Evolutionary conservation across 164 flowering plant species (phyloP).

Genomic region (Tetracentron sinense): DNA sequence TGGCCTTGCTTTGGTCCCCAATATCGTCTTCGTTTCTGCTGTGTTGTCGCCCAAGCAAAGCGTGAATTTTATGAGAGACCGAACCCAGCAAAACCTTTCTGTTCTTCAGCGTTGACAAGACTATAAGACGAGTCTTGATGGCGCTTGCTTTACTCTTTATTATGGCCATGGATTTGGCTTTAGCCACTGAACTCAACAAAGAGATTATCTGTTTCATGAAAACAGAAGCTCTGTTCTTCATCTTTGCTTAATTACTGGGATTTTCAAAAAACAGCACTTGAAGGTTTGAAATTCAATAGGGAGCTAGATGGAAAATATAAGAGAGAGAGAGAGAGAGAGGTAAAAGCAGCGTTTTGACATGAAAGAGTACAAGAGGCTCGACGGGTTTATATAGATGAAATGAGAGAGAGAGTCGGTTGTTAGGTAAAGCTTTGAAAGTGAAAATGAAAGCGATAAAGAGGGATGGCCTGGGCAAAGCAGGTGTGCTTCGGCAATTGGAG

Average conservation of each 20-base stretch:
- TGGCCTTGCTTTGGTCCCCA: constrained; percentile 23
- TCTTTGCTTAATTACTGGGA: constrained; percentile 12
- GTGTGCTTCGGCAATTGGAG: no score
- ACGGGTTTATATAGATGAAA: no score
- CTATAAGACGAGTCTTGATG: constrained; percentile 40
- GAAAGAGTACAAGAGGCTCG: no score
- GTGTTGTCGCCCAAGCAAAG: constrained; percentile 28
- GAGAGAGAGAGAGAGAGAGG: no score
- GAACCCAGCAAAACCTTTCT: constrained; percentile 44
- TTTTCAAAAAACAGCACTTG: background rate
- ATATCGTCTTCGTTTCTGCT: background rate
- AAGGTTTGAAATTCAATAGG: background rate
- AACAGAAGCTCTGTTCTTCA: constrained; percentile 52
- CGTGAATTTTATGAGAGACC: constrained; percentile 50
- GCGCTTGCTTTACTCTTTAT: constrained; percentile 47
- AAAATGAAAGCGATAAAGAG: no score
- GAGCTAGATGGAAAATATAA: background rate
- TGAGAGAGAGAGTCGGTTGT: no score
- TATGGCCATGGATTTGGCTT: constrained; percentile 42
- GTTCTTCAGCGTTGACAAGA: constrained; percentile 44
- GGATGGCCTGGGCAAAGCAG: no score
- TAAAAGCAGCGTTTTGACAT: no score
- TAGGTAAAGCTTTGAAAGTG: no score
- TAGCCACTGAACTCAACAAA: constrained; percentile 33
- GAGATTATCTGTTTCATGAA: no score